phyloP scores from a whole-genome alignment of 1,284 basidiomycete species.

The Austroboletus niveus region DNA sequence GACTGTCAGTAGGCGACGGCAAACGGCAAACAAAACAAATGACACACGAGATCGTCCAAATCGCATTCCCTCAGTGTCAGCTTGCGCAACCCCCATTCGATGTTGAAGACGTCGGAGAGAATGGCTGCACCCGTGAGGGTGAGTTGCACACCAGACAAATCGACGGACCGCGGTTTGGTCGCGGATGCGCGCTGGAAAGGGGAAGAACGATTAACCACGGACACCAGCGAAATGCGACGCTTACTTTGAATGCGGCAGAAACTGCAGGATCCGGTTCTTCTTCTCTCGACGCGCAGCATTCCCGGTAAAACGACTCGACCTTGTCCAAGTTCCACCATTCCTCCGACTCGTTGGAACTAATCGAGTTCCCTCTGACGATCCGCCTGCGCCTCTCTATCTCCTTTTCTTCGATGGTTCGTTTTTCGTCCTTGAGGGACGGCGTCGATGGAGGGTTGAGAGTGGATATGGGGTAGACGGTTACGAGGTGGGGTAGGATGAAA shows the following conservation, averaged over 20 bases:
- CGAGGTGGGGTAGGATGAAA: constrained; percentile 80
- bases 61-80: constrained; percentile 79
- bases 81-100: constrained; percentile 87
- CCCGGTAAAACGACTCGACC: constrained; percentile 77
- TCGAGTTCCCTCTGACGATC: constrained; percentile 56
- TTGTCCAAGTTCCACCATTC: constrained; percentile 81
- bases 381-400: constrained; percentile 62
- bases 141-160: constrained; percentile 77
- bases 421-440: constrained; percentile 71
- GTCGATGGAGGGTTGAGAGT: constrained; percentile 77
- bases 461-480: constrained; percentile 84
- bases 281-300: constrained; percentile 77
- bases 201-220: constrained; percentile 2
- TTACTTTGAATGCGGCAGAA: constrained; percentile 65
- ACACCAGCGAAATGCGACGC: background rate
- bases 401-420: constrained; percentile 63
- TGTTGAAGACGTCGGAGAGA: constrained; percentile 83
- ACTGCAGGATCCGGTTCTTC: constrained; percentile 68
- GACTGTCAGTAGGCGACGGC: constrained; percentile 7
- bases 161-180: constrained; percentile 63
- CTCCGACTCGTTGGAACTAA: constrained; percentile 40
- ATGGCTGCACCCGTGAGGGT: constrained; percentile 70
- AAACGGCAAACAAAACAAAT: constrained; percentile 1
- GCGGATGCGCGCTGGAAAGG: constrained; percentile 47
- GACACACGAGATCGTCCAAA: constrained; percentile 70